Base-by-base conservation (phyloP, 1,139 yeast species). In the Nakaseomyces uthaithaninus region DNA sequence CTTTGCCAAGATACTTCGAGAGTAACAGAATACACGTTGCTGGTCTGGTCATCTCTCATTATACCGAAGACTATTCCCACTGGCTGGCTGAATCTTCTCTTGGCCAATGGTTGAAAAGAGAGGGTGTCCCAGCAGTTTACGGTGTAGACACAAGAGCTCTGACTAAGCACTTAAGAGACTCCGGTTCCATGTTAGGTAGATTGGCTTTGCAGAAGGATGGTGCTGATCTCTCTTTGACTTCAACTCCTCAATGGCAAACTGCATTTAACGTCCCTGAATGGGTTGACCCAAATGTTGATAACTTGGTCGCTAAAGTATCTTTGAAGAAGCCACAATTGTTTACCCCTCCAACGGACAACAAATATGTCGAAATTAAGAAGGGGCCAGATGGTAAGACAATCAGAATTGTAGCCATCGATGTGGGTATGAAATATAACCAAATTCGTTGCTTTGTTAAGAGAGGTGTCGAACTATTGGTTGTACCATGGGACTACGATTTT, bases 391-490 rank as follows among this genome's bases (percentile, higher is more conserved):
- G 95, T 42, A 78, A 81, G 57, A 71, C 79, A 37, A 64, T 89
- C 51, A 78, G 94, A 64, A 83, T 93, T 48, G 65, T 93, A 38
- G 95, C 95, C 28, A 72, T 93, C 48, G 99, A 93, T 66, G 96
- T 89, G 46, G 99, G 99, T 72, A 84, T 93, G 87, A 93, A 93
- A 67, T 89, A 72, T 69, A 93, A 93, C 67, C 98, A 93, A 69
- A 85, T 93, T 60, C 82, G 98, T 67, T 93, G 98, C 67, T 89
- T 93, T 54, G 89, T 91, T 45, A 77, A 79, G 62, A 82, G 98
- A 59, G 98, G 99, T 59, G 95, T 93, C 43, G 97, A 93, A 66
- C 72, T 93, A 55, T 77, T 79, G 62, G 97, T 93, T 45, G 96
- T 93, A 39, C 98, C 98, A 46, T 91, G 94, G 91, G 80, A 93